A percentile compares a stretch with the other conserved stretches of the same genome.
Conservation (phyloP, 2,329 filamentous ascomycete genomes). For the Colletotrichum sp. region DNA sequence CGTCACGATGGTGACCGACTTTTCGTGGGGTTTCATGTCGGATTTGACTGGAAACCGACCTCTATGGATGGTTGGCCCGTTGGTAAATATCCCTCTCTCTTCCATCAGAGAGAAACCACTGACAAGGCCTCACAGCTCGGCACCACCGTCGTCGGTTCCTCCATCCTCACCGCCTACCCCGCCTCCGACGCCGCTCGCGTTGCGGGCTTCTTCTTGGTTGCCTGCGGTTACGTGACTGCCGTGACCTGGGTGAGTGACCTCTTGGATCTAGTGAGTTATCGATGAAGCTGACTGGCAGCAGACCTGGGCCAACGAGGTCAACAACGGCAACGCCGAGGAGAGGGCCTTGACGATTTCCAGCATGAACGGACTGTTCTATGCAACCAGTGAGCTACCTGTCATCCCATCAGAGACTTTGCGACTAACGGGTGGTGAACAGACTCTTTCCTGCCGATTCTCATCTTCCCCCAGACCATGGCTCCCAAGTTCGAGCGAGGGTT, state of each 20-base stretch:
- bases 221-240: conserved; percentile 1
- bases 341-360: conserved; percentile 34
- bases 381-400: background rate
- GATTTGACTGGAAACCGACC: background rate
- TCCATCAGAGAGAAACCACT: background rate
- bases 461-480: conserved; percentile 36
- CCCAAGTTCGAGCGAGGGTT: conserved; percentile 27
- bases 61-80: background rate
- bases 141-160: conserved; percentile 6
- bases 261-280: accelerated
- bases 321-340: conserved; percentile 34
- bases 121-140: background rate
- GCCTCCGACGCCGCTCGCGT: background rate
- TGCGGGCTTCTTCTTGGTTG: background rate
- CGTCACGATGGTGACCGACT: conserved; percentile 9
- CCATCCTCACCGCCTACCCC: background rate
- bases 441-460: conserved; percentile 35
- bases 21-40: conserved; percentile 4
- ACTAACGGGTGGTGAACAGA: conserved; percentile 7
- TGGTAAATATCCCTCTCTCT: background rate
- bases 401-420: no score
- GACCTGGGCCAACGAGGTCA: conserved; percentile 38
- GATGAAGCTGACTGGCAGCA: conserved; percentile 2
- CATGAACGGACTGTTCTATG: conserved; percentile 38
- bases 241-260: background rate